Percentiles rank a stretch among this genome's conserved stretches.
These are phyloP conservation scores for Mortierella sp. DNA, from an alignment of 371 early-diverging fungal species.

Conservation along the genomic window DNA sequence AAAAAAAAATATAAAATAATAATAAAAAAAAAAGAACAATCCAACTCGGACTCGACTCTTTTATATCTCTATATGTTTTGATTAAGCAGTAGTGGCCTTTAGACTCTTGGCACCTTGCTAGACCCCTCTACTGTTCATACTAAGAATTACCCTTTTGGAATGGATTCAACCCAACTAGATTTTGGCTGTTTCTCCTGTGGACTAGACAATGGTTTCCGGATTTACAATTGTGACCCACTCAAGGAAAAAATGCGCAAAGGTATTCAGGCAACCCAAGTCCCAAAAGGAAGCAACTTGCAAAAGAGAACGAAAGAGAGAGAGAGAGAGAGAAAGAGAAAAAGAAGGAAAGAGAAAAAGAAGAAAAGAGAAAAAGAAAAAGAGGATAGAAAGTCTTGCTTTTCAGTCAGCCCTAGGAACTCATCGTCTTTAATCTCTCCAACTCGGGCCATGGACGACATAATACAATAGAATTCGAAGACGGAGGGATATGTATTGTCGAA, in stretches of 20 bases:
- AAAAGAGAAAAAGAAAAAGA: neutral
- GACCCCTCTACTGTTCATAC: too few species aligned
- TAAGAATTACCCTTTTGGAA: neutral
- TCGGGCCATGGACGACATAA: neutral
- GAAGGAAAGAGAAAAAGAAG: too few species aligned
- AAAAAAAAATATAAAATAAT: too few species aligned
- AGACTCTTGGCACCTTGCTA: too few species aligned
- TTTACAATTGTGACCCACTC: conserved; percentile 94
- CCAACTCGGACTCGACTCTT: too few species aligned
- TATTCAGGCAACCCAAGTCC: conserved; percentile 41
- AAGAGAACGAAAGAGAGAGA: too few species aligned
- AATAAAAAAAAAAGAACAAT: too few species aligned
- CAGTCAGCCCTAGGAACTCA: conserved; percentile 1
- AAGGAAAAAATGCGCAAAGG: conserved; percentile 85
- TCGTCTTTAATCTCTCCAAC: neutral
- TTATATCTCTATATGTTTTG: too few species aligned
- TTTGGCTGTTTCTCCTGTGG: conserved; percentile 96
- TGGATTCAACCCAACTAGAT: conserved; percentile 71
- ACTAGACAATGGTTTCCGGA: conserved; percentile 87
- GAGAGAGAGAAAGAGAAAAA: too few species aligned
- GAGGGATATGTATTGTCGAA: conserved; percentile 91
- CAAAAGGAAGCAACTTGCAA: too few species aligned
- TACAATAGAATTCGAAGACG: conserved; percentile 81
- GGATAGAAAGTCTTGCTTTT: neutral
- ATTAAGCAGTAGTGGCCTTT: too few species aligned